Percentiles rank a stretch among this genome's conserved stretches.
Evolutionary conservation across 2,329 filamentous ascomycete species (phyloP).

Genomic region (Sphaceloma murrayae): DNA sequence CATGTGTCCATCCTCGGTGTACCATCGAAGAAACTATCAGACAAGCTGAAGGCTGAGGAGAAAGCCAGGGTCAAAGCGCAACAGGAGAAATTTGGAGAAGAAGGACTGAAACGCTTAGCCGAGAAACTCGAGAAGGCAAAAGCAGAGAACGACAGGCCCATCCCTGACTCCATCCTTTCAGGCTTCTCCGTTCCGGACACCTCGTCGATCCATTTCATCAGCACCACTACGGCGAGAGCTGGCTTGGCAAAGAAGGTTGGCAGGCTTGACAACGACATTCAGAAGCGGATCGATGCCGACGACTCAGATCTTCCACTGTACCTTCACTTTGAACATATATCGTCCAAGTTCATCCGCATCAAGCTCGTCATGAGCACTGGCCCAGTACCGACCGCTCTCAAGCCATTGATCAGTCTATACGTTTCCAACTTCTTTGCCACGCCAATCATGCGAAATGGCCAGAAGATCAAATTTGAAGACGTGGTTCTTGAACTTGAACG

Average conservation of each 20-base stretch:
- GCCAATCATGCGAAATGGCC: conserved; percentile 66
- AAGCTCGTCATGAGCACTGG: conserved; percentile 71
- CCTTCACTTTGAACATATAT: conserved; percentile 93
- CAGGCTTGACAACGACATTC: conserved; percentile 55
- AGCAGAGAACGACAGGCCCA: conserved; percentile 75
- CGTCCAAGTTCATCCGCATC: conserved; percentile 84
- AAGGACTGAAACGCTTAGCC: conserved; percentile 65
- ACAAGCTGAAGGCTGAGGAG: conserved; percentile 73
- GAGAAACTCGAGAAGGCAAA: conserved; percentile 75
- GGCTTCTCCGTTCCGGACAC: conserved; percentile 73
- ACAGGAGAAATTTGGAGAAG: conserved; percentile 68
- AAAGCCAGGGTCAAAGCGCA: conserved; percentile 67
- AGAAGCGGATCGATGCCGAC: conserved; percentile 65
- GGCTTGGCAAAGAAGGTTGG: conserved; percentile 68
- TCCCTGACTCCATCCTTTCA: conserved; percentile 72
- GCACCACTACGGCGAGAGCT: conserved; percentile 73
- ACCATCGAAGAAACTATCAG: conserved; percentile 69
- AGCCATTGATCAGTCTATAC: conserved; percentile 76
- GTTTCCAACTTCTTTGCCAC: conserved; percentile 91
- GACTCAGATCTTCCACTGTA: conserved; percentile 62
- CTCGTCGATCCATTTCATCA: conserved; percentile 90
- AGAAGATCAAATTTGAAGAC: conserved; percentile 76
- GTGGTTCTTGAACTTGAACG: conserved; percentile 85
- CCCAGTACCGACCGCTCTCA: conserved; percentile 66
- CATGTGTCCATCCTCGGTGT: conserved; percentile 84